Percentiles rank a stretch among this genome's conserved stretches.
phyloP scores from a whole-genome alignment of 306 rosid species.

The Fragaria ananassa region DNA sequence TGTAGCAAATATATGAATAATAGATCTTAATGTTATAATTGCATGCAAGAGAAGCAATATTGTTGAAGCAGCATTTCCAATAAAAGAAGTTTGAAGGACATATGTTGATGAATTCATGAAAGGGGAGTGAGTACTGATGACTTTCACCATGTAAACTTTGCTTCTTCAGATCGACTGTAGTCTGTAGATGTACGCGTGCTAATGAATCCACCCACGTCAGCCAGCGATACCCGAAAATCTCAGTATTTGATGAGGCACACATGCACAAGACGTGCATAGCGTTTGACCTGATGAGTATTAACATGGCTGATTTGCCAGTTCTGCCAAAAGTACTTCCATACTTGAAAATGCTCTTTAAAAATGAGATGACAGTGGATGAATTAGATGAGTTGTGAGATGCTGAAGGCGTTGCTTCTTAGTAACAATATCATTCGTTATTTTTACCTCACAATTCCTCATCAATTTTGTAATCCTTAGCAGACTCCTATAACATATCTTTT shows the following conservation, averaged over 20 bases:
- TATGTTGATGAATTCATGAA: not conserved
- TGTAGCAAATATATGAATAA: not conserved
- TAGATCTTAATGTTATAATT: not conserved
- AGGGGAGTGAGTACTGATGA: not conserved
- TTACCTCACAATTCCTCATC: not conserved
- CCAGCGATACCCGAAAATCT: slow-evolving; percentile 93
- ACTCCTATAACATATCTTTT: not conserved
- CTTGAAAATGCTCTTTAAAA: slow-evolving; percentile 75
- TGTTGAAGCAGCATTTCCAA: too few species aligned
- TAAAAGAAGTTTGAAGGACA: not conserved
- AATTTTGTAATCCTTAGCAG: not conserved
- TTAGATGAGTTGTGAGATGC: slow-evolving; percentile 52
- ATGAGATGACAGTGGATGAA: slow-evolving; percentile 63
- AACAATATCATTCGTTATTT: not conserved
- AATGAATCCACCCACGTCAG: slow-evolving; percentile 67
- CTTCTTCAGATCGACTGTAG: not conserved
- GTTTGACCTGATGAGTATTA: slow-evolving; percentile 94
- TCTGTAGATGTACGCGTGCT: not conserved
- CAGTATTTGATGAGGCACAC: slow-evolving; percentile 67
- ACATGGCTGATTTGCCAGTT: slow-evolving; percentile 69
- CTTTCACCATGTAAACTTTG: not conserved
- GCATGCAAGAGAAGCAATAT: too few species aligned
- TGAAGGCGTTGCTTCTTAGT: slow-evolving; percentile 25
- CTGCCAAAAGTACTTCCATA: slow-evolving; percentile 84
- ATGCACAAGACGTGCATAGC: slow-evolving; percentile 86